Percentiles rank a stretch among this genome's conserved stretches.
These are phyloP conservation scores for Chrysanthemum makinoi DNA, from an alignment of 129 eudicot species.

Conservation along the genomic window DNA sequence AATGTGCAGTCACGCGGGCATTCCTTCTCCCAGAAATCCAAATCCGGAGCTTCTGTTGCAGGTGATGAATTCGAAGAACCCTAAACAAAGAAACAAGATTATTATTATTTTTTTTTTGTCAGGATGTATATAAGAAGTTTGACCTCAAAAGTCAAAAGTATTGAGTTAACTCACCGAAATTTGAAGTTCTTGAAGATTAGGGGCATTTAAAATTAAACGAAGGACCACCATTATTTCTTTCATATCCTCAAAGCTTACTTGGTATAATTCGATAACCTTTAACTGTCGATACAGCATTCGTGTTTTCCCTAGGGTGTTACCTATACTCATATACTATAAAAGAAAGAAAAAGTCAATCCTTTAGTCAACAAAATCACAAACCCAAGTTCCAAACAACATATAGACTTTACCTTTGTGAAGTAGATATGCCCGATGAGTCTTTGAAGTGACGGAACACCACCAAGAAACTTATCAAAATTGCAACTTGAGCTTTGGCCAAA, in stretches of 20 bases:
- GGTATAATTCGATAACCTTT: conserved; percentile 68
- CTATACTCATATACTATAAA: conserved; percentile 83
- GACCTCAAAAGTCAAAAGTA: conserved; percentile 10
- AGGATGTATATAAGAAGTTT: background rate
- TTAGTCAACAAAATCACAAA: conserved; percentile 3
- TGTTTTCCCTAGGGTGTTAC: conserved; percentile 44
- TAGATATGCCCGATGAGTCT: conserved; percentile 79
- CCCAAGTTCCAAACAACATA: background rate
- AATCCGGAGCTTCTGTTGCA: conserved; percentile 42
- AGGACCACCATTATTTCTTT: conserved; percentile 87
- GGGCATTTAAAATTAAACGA: conserved; percentile 70
- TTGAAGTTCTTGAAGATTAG: conserved; percentile 73
- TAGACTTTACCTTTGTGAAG: conserved; percentile 72
- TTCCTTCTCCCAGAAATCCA: conserved; percentile 62
- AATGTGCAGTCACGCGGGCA: conserved; percentile 48
- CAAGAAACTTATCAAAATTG: conserved; percentile 89
- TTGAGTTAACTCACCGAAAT: conserved; percentile 65
- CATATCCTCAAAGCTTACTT: conserved; percentile 92
- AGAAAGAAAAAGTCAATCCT: background rate
- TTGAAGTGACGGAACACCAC: conserved; percentile 79
- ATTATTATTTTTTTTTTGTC: no score
- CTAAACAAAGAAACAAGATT: conserved; percentile 25
- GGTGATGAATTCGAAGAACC: conserved; percentile 64
- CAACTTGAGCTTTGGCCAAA: conserved; percentile 84
- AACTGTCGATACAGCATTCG: conserved; percentile 45